These are phyloP conservation scores for Umbilicus rupestris DNA, from an alignment of 164 flowering plant species.

Conservation along the genomic window DNA sequence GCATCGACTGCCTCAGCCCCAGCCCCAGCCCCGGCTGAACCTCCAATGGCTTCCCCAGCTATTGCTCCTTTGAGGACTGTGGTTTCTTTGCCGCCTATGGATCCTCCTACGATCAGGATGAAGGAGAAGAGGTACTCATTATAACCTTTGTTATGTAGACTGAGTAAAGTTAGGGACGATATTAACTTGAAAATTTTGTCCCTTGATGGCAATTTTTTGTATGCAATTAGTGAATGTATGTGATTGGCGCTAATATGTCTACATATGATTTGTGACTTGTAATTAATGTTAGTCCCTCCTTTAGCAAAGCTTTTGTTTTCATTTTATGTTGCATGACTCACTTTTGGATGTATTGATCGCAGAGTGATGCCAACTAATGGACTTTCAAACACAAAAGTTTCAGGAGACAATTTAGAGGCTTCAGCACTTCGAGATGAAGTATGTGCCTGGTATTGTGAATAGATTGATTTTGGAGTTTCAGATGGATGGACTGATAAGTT, in stretches of 20 bases:
- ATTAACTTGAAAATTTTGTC: background rate
- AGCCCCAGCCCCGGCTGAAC: constrained; percentile 11
- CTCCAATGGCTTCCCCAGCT: constrained; percentile 35
- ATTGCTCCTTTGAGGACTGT: constrained; percentile 29
- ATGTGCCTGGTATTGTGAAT: constrained; percentile 8
- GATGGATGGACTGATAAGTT: background rate
- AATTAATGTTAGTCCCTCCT: background rate
- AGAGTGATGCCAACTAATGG: constrained; percentile 47
- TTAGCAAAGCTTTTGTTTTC: background rate
- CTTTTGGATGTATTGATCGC: constrained; percentile 14
- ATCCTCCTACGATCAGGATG: constrained; percentile 31
- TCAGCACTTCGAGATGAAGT: constrained; percentile 92
- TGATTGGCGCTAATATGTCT: background rate
- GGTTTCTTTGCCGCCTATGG: constrained; percentile 37
- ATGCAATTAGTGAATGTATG: background rate
- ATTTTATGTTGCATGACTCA: background rate
- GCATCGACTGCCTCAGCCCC: constrained; percentile 22
- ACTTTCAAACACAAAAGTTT: constrained; percentile 29
- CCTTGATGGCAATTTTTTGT: background rate
- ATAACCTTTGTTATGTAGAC: background rate
- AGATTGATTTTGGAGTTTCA: background rate
- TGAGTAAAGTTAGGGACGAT: background rate
- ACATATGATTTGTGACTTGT: background rate
- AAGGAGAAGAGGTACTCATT: constrained; percentile 32
- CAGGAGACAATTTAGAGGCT: constrained; percentile 52